These are phyloP conservation scores for Polysphondylium violaceum DNA, from an alignment of 78 protist species.

Conservation along the genomic window DNA sequence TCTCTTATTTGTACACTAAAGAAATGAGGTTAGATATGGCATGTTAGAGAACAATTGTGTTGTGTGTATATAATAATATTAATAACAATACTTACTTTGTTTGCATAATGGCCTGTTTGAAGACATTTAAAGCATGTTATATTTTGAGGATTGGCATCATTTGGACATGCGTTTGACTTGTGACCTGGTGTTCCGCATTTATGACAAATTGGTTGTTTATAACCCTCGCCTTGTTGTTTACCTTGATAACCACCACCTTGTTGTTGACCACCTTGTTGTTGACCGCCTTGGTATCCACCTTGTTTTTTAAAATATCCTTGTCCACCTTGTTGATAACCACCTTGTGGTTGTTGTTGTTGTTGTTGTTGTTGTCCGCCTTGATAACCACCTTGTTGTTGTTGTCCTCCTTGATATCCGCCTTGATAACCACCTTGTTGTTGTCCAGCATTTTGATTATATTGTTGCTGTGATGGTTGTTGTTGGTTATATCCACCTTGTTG, in stretches of 20 bases:
- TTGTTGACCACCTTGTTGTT: background rate
- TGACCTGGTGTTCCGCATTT: conserved; percentile 68
- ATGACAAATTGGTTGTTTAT: conserved; percentile 56
- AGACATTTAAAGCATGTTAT: conserved; percentile 63
- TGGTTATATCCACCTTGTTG: background rate
- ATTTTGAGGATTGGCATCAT: conserved; percentile 24
- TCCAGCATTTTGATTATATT: background rate
- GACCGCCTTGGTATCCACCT: background rate
- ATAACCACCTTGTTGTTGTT: too few species aligned
- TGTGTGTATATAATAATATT: background rate
- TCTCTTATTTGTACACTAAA: conserved; percentile 45
- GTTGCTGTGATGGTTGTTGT: background rate
- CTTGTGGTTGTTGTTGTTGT: too few species aligned
- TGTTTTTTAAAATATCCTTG: background rate
- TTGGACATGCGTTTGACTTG: conserved; percentile 65
- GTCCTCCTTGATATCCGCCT: background rate
- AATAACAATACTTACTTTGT: conserved; percentile 36
- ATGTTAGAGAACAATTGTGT: background rate
- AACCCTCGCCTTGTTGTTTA: background rate
- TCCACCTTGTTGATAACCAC: background rate
- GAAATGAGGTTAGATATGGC: too few species aligned
- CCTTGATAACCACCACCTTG: background rate
- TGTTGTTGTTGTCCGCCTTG: background rate
- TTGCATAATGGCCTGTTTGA: conserved; percentile 83
- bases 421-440: background rate